Evolutionary conservation across 2,329 filamentous ascomycete genomes (phyloP), one percentile per base, ranked within the genome.

Genomic region (Plenodomus lindquistii): DNA sequence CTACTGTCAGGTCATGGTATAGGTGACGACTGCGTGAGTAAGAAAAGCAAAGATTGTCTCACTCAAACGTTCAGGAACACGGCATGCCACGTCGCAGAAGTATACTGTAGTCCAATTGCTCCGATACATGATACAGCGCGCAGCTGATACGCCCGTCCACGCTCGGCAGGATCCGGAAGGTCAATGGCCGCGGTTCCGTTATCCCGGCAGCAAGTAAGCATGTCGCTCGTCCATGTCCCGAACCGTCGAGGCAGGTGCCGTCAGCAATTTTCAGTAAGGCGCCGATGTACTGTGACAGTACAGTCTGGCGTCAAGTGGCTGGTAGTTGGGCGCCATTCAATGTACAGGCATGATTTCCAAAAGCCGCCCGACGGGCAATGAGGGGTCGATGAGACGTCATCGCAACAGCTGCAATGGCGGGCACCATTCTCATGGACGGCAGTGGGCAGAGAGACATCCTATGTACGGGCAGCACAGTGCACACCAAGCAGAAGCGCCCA

Each of bases 101-200:
- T 21, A 21, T 40, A n/a, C 24, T 46, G 37, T 44, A 31, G 27
- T 4, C 11, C 6, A 13, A 7, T 4, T 8, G 27, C 27, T 31
- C 27, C 27, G 27, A 31, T 31, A 51, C 41, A 22, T 13, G 27
- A 31, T 31, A 51, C 41, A 22, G 42, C 41, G 42, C 35, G 45
- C 41, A 46, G 20, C 17, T 42, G 46, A 49, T 38, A 45, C 27
- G 37, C 13, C 46, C 44, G 29, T 31, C 22, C 44, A 42, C 36
- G 41, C 40, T 54, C 61, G 61, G 59, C 54, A 55, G 43, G 44
- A 52, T 37, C 53, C 57, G 57, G 57, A 49, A 56, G 47, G 47
- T 43, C 48, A 53, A 49, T 53, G 50, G 49, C 48, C 52, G 54
- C 42, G 22, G 40, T 55, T 38, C 61, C 61, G 57, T 53, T 57